Conservation (phyloP, 306 rosid genomes). For the Fragaria vesca region DNA sequence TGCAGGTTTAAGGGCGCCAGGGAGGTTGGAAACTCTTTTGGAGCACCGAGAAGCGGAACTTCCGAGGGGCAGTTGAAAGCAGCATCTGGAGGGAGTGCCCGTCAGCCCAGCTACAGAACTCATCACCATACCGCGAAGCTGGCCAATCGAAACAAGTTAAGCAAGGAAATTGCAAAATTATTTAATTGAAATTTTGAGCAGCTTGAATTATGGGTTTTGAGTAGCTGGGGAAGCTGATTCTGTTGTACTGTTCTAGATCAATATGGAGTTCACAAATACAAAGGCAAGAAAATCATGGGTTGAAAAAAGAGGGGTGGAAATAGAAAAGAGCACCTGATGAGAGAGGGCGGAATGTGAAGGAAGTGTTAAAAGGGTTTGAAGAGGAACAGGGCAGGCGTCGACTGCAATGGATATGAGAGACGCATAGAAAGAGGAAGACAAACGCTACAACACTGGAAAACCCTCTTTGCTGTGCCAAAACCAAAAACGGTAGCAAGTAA, state of each 20-base stretch:
- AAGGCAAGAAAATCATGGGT: background rate
- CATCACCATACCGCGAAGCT: constrained; percentile 29
- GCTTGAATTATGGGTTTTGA: constrained; percentile 1
- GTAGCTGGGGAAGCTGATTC: background rate
- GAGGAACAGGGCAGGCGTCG: background rate
- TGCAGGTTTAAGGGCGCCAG: constrained; percentile 27
- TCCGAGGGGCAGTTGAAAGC: constrained; percentile 40
- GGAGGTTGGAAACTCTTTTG: constrained; percentile 26
- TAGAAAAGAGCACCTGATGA: constrained; percentile 1
- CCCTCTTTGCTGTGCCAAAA: background rate
- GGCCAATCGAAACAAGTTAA: no score
- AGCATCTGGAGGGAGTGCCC: constrained; percentile 56
- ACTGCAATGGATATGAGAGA: constrained; percentile 21
- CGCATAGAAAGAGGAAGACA: background rate
- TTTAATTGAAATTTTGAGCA: background rate
- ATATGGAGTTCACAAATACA: background rate
- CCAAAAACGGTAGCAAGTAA: background rate
- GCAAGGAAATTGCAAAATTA: background rate
- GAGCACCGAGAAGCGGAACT: constrained; percentile 20
- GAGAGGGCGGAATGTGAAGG: background rate
- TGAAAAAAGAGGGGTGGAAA: background rate
- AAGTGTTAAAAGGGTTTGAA: background rate
- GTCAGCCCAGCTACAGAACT: constrained; percentile 52
- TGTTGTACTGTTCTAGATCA: background rate
- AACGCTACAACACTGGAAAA: constrained; percentile 13